These are phyloP conservation scores for Claviceps capensis DNA, from an alignment of 2,329 filamentous ascomycete species.

Conservation along the genomic window DNA sequence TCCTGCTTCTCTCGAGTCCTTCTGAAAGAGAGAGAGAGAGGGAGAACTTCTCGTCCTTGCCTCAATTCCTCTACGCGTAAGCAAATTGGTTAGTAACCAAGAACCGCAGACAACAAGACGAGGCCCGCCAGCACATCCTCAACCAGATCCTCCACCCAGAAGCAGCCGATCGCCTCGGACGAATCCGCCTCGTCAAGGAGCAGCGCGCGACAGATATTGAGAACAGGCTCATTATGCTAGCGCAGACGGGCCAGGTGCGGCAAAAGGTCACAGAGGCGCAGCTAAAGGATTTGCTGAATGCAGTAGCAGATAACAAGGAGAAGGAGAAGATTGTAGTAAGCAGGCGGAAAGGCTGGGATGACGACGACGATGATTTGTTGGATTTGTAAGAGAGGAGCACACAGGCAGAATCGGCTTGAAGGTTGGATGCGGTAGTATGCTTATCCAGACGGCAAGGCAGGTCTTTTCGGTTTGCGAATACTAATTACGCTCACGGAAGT, in stretches of 20 bases:
- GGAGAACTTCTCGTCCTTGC: no score
- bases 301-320: constrained; percentile 65
- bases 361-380: constrained; percentile 67
- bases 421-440: no score
- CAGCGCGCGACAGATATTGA: constrained; percentile 81
- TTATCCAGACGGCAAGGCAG: not conserved
- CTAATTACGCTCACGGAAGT: no score
- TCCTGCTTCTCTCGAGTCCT: not conserved
- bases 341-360: constrained; percentile 70
- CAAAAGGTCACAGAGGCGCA: constrained; percentile 84
- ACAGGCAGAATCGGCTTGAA: no score
- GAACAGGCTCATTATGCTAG: constrained; percentile 83
- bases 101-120: constrained; percentile 35
- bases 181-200: constrained; percentile 92
- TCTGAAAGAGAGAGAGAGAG: no score
- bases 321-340: constrained; percentile 79
- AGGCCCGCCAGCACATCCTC: constrained; percentile 65
- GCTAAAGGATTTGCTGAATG: constrained; percentile 79
- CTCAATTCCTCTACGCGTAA: no score
- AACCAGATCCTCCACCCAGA: constrained; percentile 89
- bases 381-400: constrained; percentile 31
- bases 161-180: constrained; percentile 81
- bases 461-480: not conserved
- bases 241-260: constrained; percentile 73
- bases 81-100: not conserved